A percentile compares a stretch with the other conserved stretches of the same genome.
These are phyloP conservation scores for Claviceps arundinis DNA, from an alignment of 2,329 filamentous ascomycete species.

Conservation along the genomic window DNA sequence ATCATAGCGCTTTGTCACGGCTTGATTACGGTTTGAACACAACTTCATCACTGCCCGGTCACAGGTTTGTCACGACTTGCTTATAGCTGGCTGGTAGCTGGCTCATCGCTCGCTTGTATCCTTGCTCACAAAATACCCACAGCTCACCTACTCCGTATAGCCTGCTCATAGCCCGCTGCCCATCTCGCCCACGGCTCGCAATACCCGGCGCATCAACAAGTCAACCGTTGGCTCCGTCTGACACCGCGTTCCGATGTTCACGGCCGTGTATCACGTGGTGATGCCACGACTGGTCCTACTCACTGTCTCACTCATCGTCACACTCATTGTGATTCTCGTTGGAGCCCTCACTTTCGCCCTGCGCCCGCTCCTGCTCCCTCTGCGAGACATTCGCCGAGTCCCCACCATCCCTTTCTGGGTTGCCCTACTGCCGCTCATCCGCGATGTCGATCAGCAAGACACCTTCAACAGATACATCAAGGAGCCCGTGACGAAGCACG, in stretches of 20 bases:
- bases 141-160: too few relatives aligned
- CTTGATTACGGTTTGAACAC: too few relatives aligned
- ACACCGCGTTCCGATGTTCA: neutral
- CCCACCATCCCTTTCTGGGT: conserved; percentile 31
- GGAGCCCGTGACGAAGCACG: conserved; percentile 22
- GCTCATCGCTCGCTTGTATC: too few relatives aligned
- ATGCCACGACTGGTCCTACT: neutral
- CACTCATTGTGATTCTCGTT: neutral
- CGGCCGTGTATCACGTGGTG: neutral
- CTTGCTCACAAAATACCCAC: too few relatives aligned
- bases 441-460: conserved; percentile 28
- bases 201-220: too few relatives aligned
- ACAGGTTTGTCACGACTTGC: too few relatives aligned
- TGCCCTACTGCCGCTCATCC: conserved; percentile 26
- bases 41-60: too few relatives aligned
- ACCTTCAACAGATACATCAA: conserved; percentile 26
- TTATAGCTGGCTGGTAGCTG: too few relatives aligned
- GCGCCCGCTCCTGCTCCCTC: conserved; percentile 10
- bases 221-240: too few relatives aligned
- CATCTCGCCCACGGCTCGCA: too few relatives aligned
- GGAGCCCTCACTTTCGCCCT: neutral
- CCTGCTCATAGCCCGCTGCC: too few relatives aligned
- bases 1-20: too few relatives aligned
- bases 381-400: conserved; percentile 21
- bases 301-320: neutral